These are phyloP conservation scores for Didymella exigua DNA, from an alignment of 2,329 filamentous ascomycete genomes.

Conservation along the genomic window DNA sequence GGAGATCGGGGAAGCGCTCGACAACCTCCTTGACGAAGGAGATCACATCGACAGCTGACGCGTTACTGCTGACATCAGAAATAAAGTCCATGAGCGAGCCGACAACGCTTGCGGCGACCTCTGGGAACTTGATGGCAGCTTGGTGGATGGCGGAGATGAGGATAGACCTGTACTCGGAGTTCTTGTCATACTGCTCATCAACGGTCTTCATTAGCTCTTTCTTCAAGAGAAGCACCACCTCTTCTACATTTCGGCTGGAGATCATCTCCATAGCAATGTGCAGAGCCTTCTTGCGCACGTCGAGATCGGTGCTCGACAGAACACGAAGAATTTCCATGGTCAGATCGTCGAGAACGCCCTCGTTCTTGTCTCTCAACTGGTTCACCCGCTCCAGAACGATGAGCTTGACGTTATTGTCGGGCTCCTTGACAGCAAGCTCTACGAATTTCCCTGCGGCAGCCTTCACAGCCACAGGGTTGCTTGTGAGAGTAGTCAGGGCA, in stretches of 20 bases:
- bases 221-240: conserved; percentile 93
- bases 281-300: conserved; percentile 90
- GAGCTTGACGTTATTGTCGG: conserved; percentile 98
- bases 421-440: conserved; percentile 94
- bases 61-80: conserved; percentile 97
- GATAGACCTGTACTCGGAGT: conserved; percentile 68
- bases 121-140: conserved; percentile 98
- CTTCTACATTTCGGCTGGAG: conserved; percentile 97
- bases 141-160: conserved; percentile 97
- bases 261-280: conserved; percentile 95
- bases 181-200: conserved; percentile 97
- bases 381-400: conserved; percentile 96
- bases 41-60: conserved; percentile 95
- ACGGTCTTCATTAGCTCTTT: conserved; percentile 98
- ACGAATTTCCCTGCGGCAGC: conserved; percentile 96
- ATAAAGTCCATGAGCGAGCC: conserved; percentile 99
- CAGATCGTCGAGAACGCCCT: conserved; percentile 88
- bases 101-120: conserved; percentile 95
- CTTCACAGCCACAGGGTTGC: conserved; percentile 96
- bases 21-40: conserved; percentile 99
- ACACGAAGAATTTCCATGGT: conserved; percentile 97
- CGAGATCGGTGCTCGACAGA: conserved; percentile 91
- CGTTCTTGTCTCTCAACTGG: conserved; percentile 82
- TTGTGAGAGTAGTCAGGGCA: conserved; percentile 89
- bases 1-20: conserved; percentile 92